These are phyloP conservation scores for Barnettozyma botsteinii DNA, from an alignment of 805 yeast species.

Conservation along the genomic window DNA sequence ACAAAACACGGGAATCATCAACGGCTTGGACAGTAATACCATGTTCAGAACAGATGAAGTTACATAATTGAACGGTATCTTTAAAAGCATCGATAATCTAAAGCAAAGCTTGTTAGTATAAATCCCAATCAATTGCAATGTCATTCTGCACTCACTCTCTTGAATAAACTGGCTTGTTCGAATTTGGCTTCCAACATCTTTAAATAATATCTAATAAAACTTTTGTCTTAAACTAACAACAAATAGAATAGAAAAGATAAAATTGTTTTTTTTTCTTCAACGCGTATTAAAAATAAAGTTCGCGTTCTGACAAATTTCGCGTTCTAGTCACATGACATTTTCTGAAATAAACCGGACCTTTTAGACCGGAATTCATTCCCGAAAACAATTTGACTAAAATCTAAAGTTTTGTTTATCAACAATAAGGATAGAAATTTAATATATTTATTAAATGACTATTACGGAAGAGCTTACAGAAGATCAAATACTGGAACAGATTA, in stretches of 20 bases:
- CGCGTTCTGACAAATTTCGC: too few relatives aligned
- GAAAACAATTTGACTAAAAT: too few relatives aligned
- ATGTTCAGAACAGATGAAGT: constrained; percentile 92
- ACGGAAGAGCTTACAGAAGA: constrained; percentile 4
- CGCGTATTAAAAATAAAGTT: constrained; percentile 1
- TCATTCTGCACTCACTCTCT: constrained; percentile 45
- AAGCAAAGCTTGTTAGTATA: constrained; percentile 6
- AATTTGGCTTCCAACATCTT: constrained; percentile 95
- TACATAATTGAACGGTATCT: constrained; percentile 91
- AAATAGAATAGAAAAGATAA: neutral
- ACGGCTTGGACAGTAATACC: constrained; percentile 97
- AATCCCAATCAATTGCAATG: neutral
- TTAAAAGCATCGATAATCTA: constrained; percentile 85
- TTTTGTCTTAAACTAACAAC: neutral
- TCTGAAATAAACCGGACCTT: neutral
- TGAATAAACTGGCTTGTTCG: constrained; percentile 85
- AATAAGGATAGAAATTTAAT: neutral
- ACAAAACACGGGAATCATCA: constrained; percentile 91
- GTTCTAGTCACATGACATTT: neutral
- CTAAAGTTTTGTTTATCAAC: too few relatives aligned
- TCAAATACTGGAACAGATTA: constrained; percentile 4
- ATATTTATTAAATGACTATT: neutral
- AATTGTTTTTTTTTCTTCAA: constrained; percentile 1
- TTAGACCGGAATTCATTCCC: too few relatives aligned
- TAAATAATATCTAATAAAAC: neutral